These are phyloP conservation scores for Capronia americana DNA, from an alignment of 2,329 filamentous ascomycete genomes.

Conservation along the genomic window DNA sequence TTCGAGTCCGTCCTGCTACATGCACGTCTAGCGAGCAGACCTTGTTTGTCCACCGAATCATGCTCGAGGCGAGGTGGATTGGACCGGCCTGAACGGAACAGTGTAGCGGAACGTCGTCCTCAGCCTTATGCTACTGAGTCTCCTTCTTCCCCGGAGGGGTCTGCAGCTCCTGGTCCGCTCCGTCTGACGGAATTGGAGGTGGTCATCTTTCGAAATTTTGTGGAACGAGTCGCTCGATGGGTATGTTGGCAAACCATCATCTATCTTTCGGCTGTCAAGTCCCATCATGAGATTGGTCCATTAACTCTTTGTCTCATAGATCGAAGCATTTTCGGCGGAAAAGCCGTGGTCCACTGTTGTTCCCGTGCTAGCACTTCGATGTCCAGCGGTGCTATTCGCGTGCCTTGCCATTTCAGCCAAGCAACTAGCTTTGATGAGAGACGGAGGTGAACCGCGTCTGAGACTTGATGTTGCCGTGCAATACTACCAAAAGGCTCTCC, in stretches of 20 bases:
- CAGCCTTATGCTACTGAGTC: background rate
- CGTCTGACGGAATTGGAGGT: conserved; percentile 14
- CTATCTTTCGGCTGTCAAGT: background rate
- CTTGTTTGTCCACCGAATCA: background rate
- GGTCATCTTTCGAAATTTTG: conserved; percentile 8
- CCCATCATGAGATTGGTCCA: background rate
- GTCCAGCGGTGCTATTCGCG: conserved; percentile 11
- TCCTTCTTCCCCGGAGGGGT: background rate
- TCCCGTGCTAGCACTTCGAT: conserved; percentile 9
- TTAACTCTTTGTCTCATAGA: conserved; percentile 7
- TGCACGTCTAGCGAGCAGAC: background rate
- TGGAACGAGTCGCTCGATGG: conserved; percentile 11
- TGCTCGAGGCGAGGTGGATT: background rate
- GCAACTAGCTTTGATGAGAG: background rate
- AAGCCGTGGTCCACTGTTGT: conserved; percentile 11
- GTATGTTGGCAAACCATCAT: background rate
- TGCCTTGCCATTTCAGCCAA: background rate
- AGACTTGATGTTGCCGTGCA: background rate
- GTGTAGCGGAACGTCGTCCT: background rate
- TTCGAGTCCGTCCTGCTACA: background rate
- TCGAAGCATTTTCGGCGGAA: conserved; percentile 18
- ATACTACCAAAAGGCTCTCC: conserved; percentile 3
- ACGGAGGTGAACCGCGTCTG: background rate
- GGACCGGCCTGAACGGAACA: background rate
- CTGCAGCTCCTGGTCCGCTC: background rate